Evolutionary conservation across 108 stramenopile genomes (phyloP), one percentile per base, ranked within the genome.

Genomic region (Phaeodactylum tricornutum): DNA sequence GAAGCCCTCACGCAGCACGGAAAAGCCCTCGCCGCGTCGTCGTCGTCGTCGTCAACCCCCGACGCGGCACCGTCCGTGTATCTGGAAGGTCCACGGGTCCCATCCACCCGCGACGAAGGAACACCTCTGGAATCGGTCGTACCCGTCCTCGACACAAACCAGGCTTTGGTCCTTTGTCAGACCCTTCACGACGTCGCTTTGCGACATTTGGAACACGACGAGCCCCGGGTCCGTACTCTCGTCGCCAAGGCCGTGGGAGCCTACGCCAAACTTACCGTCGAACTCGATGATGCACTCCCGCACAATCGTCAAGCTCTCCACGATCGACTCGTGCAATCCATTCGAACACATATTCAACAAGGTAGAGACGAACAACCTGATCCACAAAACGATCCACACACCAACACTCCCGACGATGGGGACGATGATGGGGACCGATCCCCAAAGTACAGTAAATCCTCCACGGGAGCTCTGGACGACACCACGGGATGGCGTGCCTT

Each of bases 401-500:
- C n/a, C n/a, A 47, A 25, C 27, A 35, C 43, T 6, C 53, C 53
- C 14, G 67, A 55, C 23, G 49, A 63, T 25, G 22, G 11, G n/a
- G 40, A 50, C 20, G 29, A 49, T 12, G 43, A 64, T 7, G n/a
- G n/a, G n/a, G n/a, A n/a, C n/a, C n/a, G n/a, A n/a, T n/a, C n/a
- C n/a, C n/a, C n/a, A n/a, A n/a, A n/a, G n/a, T 69, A 72, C 46
- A 64, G 59, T 32, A 65, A 67, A 35, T 69, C 79, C 19, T 74
- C 68, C n/a, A 70, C 74, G 28, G 87, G 83, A 3, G 95, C 89
- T 0, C 59, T 96, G 51, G 95, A 97, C 51, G 96, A 97, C 67
- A 95, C 94, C 16, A 92, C 92, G n/a, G 94, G 96, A 42, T 97
- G 96, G 96, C 84, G 94, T 57, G 87, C 92, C 11, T 62, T 97